These are phyloP conservation scores for Sugiyamaella chiloensis DNA, from an alignment of 805 yeast genomes.

Conservation along the genomic window DNA sequence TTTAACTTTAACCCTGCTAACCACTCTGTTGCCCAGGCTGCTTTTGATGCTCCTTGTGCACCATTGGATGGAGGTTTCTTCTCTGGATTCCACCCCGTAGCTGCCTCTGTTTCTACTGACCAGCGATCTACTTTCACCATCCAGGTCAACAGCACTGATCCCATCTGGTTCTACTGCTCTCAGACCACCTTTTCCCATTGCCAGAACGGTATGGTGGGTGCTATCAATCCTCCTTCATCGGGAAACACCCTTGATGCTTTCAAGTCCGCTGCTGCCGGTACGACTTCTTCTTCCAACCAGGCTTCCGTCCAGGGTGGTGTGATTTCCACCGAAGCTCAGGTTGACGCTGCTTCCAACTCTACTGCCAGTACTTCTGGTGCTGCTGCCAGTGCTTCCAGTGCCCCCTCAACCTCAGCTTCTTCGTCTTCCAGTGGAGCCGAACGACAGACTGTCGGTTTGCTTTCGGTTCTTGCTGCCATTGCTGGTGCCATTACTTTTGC, in stretches of 20 bases:
- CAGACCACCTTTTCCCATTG: slow-evolving; percentile 24
- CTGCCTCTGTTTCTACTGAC: background rate
- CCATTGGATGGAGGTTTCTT: slow-evolving; percentile 18
- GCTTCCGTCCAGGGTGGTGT: slow-evolving; percentile 14
- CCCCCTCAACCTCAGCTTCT: slow-evolving; percentile 1
- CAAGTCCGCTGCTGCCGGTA: slow-evolving; percentile 14
- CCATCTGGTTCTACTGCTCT: slow-evolving; percentile 27
- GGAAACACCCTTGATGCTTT: slow-evolving; percentile 18
- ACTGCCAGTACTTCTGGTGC: slow-evolving; percentile 13
- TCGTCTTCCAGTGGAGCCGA: background rate
- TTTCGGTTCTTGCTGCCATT: background rate
- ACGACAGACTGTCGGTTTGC: background rate
- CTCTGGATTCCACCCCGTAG: slow-evolving; percentile 23
- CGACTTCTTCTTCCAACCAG: slow-evolving; percentile 17
- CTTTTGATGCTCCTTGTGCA: slow-evolving; percentile 22
- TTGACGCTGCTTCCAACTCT: slow-evolving; percentile 2
- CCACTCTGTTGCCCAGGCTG: slow-evolving; percentile 25
- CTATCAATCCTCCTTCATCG: slow-evolving; percentile 22
- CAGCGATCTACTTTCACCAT: slow-evolving; percentile 19
- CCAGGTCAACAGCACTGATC: slow-evolving; percentile 20
- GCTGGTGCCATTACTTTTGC: no score
- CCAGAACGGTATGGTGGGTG: slow-evolving; percentile 27
- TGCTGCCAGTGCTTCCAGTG: background rate
- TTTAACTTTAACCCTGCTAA: slow-evolving; percentile 19
- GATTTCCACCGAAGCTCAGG: slow-evolving; percentile 6